phyloP scores from a whole-genome alignment of 1,284 basidiomycete species.

The Tilletia horrida region DNA sequence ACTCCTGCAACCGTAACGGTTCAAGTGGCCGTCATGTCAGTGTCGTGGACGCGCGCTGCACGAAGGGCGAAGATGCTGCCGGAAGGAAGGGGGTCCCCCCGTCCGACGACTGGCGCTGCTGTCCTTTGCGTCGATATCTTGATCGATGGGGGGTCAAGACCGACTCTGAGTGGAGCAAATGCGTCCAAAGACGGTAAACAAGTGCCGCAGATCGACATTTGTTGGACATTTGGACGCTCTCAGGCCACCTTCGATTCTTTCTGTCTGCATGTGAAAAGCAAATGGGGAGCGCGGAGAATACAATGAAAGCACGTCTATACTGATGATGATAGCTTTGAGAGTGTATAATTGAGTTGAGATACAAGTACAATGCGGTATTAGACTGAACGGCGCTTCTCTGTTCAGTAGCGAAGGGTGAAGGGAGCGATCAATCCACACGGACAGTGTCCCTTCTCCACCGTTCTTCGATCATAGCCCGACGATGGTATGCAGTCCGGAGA shows the following conservation, averaged over 20 bases:
- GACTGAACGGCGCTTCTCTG: neutral
- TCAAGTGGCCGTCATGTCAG: too few species aligned
- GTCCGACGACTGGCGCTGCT: neutral
- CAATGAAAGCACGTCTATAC: neutral
- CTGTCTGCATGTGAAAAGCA: neutral
- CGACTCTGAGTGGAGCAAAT: too few species aligned
- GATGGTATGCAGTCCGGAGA: conserved; percentile 8
- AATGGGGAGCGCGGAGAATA: neutral
- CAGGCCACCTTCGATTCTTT: conserved; percentile 25
- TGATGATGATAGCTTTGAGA: neutral
- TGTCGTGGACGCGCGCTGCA: conserved; percentile 24
- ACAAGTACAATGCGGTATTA: neutral
- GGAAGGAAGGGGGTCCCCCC: neutral
- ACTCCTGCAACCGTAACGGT: too few species aligned
- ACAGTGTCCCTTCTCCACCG: conserved; percentile 5
- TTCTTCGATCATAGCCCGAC: conserved; percentile 13
- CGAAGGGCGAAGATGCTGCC: conserved; percentile 21
- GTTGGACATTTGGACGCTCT: conserved; percentile 24
- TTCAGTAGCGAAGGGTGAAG: neutral
- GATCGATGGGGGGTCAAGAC: too few species aligned
- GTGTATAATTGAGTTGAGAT: neutral
- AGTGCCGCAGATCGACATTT: neutral
- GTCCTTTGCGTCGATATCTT: conserved; percentile 7
- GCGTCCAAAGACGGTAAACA: too few species aligned
- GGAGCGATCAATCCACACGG: neutral